Percentiles rank a stretch among this genome's conserved stretches.
Conservation (phyloP, 2,329 filamentous ascomycete genomes). For the Hansfordia pulvinata region DNA sequence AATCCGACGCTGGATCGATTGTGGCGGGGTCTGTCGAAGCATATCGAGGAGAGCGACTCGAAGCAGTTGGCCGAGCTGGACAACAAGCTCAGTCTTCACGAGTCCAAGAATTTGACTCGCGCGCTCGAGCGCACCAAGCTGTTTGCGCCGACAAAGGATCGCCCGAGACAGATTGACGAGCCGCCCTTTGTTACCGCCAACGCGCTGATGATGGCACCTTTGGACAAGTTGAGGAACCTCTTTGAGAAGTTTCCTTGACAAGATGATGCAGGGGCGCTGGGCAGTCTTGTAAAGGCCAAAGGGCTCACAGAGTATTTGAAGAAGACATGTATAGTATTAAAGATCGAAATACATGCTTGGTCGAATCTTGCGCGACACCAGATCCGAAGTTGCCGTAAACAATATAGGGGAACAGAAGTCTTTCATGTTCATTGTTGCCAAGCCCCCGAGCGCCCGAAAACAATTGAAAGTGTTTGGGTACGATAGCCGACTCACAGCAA, state of each 20-base stretch:
- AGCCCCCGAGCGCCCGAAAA: too few relatives aligned
- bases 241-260: slow-evolving; percentile 39
- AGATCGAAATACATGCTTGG: too few relatives aligned
- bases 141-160: slow-evolving; percentile 28
- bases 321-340: too few relatives aligned
- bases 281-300: too few relatives aligned
- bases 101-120: slow-evolving; percentile 19
- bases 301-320: too few relatives aligned
- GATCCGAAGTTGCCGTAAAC: too few relatives aligned
- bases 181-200: slow-evolving; percentile 34
- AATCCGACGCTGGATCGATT: slow-evolving; percentile 24
- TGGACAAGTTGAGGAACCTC: slow-evolving; percentile 36
- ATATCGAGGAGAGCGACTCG: slow-evolving; percentile 28
- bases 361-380: too few relatives aligned
- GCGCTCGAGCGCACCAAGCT: slow-evolving; percentile 29
- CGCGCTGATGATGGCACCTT: slow-evolving; percentile 32
- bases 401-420: too few relatives aligned
- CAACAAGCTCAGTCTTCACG: slow-evolving; percentile 13
- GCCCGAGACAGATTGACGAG: slow-evolving; percentile 28
- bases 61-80: slow-evolving; percentile 28
- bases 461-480: too few relatives aligned
- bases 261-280: too few relatives aligned
- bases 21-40: slow-evolving; percentile 23
- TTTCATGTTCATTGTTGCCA: too few relatives aligned
- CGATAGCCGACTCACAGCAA: too few relatives aligned